These are phyloP conservation scores for Lentinula novae-zelandiae DNA, from an alignment of 1,284 basidiomycete species.

Conservation along the genomic window DNA sequence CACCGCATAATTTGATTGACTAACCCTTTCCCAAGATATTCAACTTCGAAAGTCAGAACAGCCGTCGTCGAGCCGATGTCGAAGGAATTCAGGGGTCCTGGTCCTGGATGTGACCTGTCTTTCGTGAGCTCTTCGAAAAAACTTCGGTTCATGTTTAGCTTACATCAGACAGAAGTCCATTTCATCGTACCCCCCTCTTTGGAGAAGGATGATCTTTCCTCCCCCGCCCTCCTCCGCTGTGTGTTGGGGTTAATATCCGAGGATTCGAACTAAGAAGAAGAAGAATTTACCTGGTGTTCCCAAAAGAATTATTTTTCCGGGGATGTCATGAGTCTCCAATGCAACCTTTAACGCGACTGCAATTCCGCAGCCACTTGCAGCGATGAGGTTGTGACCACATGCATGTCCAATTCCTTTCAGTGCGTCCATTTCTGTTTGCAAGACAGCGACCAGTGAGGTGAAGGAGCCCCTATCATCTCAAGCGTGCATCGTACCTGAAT, in stretches of 20 bases:
- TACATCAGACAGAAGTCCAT: conserved; percentile 81
- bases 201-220: conserved; percentile 73
- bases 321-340: conserved; percentile 57
- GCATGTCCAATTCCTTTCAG: conserved; percentile 58
- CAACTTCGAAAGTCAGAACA: conserved; percentile 53
- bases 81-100: conserved; percentile 44
- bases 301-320: conserved; percentile 74
- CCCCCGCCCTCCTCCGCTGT: conserved; percentile 76
- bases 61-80: conserved; percentile 54
- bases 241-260: not conserved
- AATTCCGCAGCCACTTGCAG: conserved; percentile 75
- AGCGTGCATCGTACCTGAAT: conserved; percentile 38
- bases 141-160: conserved; percentile 15
- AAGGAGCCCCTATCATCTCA: not conserved
- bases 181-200: conserved; percentile 68
- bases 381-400: conserved; percentile 87
- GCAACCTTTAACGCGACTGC: conserved; percentile 70
- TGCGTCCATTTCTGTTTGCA: conserved; percentile 48
- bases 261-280: not conserved
- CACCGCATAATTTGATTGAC: conserved; percentile 17
- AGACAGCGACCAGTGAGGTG: not conserved
- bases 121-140: not conserved
- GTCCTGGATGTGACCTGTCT: conserved; percentile 61
- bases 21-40: conserved; percentile 67
- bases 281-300: conserved; percentile 72